Conservation (phyloP, 768 basidiomycete species). For the Termitomyces sp. region DNA sequence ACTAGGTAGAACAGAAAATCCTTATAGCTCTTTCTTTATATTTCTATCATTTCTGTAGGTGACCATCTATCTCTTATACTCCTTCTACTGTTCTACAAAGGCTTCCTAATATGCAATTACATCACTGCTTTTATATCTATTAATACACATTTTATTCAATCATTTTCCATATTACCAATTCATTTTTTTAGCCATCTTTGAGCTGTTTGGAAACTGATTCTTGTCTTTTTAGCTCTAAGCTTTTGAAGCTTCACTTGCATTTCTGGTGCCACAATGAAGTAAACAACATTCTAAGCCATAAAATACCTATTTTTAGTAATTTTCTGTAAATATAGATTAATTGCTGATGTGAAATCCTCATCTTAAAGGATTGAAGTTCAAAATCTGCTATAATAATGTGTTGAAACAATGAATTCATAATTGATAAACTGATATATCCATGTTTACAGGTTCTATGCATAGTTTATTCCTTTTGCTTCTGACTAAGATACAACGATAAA, state of each 20-base stretch:
- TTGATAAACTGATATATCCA: too few relatives aligned
- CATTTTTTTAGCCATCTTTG: neutral
- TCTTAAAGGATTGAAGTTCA: neutral
- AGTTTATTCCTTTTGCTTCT: neutral
- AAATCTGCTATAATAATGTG: neutral
- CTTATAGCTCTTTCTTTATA: too few relatives aligned
- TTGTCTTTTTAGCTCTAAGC: neutral
- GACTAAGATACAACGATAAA: neutral
- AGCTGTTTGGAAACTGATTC: neutral
- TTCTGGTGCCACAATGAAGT: neutral
- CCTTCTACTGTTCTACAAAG: neutral
- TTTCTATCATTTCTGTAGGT: too few relatives aligned
- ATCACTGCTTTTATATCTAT: constrained; percentile 5
- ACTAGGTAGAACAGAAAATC: too few relatives aligned
- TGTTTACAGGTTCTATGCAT: too few relatives aligned
- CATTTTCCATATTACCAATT: neutral
- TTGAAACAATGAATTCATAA: neutral
- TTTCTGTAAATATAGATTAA: neutral
- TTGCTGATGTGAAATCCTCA: too few relatives aligned
- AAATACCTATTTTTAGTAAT: neutral
- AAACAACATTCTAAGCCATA: neutral
- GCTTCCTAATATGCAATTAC: neutral
- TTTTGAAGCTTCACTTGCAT: neutral
- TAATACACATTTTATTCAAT: neutral
- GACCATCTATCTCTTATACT: neutral